Conservation (phyloP, 1,284 basidiomycete species). For the Schizopora paradoxa region DNA sequence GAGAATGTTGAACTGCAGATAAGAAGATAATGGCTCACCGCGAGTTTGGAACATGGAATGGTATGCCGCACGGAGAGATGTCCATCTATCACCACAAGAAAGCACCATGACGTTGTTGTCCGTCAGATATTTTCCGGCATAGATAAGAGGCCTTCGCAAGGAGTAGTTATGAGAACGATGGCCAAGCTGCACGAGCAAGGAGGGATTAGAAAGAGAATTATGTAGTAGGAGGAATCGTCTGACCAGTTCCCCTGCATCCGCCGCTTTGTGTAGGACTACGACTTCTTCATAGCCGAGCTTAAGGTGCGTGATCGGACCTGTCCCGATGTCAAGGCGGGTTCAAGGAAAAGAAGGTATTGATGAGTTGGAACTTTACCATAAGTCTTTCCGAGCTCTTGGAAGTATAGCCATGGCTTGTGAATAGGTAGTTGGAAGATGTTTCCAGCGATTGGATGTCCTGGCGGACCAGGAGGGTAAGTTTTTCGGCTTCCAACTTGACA, state of each 20-base stretch:
- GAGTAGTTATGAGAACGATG: slow-evolving; percentile 17
- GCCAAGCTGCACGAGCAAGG: slow-evolving; percentile 8
- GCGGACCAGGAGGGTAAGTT: slow-evolving; percentile 1
- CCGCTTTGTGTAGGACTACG: neutral
- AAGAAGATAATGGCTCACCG: neutral
- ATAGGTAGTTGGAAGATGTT: neutral
- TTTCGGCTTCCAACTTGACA: no score
- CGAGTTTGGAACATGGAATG: slow-evolving; percentile 14
- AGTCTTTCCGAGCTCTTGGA: neutral
- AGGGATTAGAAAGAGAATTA: no score
- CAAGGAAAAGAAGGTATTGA: neutral
- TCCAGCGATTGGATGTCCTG: neutral
- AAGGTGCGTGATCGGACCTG: neutral
- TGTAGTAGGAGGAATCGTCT: no score
- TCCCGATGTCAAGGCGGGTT: neutral
- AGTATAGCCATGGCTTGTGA: neutral
- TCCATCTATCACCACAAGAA: slow-evolving; percentile 8
- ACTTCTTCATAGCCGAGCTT: neutral
- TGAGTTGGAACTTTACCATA: neutral
- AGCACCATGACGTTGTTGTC: slow-evolving; percentile 15
- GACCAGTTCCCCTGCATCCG: neutral
- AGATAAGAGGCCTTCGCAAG: slow-evolving; percentile 17
- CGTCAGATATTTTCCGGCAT: slow-evolving; percentile 15
- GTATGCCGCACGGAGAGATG: slow-evolving; percentile 12
- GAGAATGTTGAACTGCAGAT: neutral